Evolutionary conservation across 108 stramenopile genomes (phyloP), one percentile per base, ranked within the genome.

Genomic region (Cylindrotheca closterium): DNA sequence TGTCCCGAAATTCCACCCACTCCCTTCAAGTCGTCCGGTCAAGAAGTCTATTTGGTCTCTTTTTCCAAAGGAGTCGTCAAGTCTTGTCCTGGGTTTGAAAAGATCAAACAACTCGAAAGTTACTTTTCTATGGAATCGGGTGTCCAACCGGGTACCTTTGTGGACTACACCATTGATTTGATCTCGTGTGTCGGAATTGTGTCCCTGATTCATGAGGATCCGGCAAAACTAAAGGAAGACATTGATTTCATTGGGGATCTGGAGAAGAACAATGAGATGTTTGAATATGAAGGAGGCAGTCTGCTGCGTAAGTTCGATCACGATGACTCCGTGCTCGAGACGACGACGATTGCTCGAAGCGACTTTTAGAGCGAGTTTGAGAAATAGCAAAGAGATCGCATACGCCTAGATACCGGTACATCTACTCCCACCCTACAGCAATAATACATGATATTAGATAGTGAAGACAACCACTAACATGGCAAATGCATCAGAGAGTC

Each of bases 171-270:
- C 1, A 51, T 74, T 32, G 83, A 84, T 67, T 67, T 84, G 0
- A 53, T 81, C 53, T 73, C 83, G 17, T 60, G 60, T 47, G 66
- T 69, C 0, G 83, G 83, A n/a, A 72, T 55, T 30, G 66, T 75
- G 29, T 58, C 76, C 12, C 50, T 84, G 45, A 80, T 81, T 66
- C 63, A 84, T 48, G 10, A 60, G 7, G 71, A 84, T 33, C 47
- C 59, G 3, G 28, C 52, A 15, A 74, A 79, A 4, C 65, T 84
- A 15, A 47, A 68, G n/a, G 75, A 69, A 34, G 83, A 84, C 31
- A 26, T 84, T 17, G 67, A 69, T 19, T 76, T 81, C 28, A 81
- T 84, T 49, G 77, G 83, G 7, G 70, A 75, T 52, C 51, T 84
- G 60, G 83, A 84, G 17, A 3, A 5, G 28, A 3, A 28, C 24